Conservation (phyloP, 805 yeast species). For the Zygotorulaspora chibaensis region DNA sequence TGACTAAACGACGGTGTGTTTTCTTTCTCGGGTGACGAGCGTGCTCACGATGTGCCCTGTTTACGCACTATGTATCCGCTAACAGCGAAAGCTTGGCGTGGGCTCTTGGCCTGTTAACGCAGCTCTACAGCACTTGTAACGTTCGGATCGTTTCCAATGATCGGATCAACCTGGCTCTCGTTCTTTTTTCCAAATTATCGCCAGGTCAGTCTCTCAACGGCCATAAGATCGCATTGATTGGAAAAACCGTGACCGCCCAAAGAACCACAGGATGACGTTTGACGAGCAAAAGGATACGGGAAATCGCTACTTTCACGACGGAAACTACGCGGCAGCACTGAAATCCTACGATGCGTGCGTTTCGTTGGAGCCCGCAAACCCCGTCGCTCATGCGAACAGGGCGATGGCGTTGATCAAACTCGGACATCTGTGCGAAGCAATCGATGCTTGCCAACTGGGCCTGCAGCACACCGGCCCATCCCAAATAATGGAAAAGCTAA, state of each 20-base stretch:
- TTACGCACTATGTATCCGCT: too few relatives aligned
- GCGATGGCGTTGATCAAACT: slow-evolving; percentile 62
- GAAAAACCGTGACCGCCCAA: not conserved
- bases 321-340: slow-evolving; percentile 49
- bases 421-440: slow-evolving; percentile 45
- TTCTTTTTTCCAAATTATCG: not conserved
- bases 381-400: slow-evolving; percentile 61
- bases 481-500: slow-evolving; percentile 7
- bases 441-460: slow-evolving; percentile 49
- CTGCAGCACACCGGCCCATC: slow-evolving; percentile 22
- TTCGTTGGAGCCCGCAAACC: slow-evolving; percentile 42
- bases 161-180: not conserved
- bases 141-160: too few relatives aligned
- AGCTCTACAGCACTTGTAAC: too few relatives aligned
- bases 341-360: slow-evolving; percentile 54
- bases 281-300: slow-evolving; percentile 40
- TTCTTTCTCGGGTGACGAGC: too few relatives aligned
- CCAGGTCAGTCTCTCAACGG: not conserved
- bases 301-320: slow-evolving; percentile 46
- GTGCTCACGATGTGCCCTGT: too few relatives aligned
- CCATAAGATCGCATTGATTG: too few relatives aligned
- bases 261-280: slow-evolving; percentile 6
- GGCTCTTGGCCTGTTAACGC: too few relatives aligned
- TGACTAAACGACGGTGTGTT: too few relatives aligned
- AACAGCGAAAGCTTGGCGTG: too few relatives aligned